Conservation (phyloP, 306 rosid genomes). For the Quercus aquifolioides region DNA sequence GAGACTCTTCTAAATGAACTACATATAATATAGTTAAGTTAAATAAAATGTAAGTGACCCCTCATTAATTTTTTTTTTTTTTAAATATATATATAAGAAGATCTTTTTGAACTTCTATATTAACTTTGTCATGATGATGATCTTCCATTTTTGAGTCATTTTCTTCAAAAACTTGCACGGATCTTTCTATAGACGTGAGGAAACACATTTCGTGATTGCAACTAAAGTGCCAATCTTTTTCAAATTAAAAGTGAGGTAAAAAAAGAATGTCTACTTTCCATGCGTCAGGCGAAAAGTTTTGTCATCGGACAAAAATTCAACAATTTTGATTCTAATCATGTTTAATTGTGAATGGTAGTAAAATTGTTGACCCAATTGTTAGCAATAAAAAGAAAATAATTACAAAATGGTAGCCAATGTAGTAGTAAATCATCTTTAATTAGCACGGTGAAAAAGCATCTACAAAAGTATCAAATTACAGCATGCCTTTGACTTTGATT, state of each 20-base stretch:
- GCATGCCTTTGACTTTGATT: constrained; percentile 27
- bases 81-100: too few relatives aligned
- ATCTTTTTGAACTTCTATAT: neutral
- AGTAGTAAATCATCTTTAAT: neutral
- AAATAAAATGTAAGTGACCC: neutral
- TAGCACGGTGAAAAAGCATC: constrained; percentile 5
- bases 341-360: too few relatives aligned
- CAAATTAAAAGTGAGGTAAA: neutral
- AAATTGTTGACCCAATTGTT: too few relatives aligned
- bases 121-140: neutral
- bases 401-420: neutral
- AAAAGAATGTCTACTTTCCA: too few relatives aligned
- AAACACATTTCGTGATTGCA: neutral
- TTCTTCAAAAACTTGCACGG: constrained; percentile 14
- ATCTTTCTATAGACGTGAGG: neutral
- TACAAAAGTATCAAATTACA: constrained; percentile 30
- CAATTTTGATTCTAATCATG: neutral
- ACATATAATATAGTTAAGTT: neutral
- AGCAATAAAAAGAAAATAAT: too few relatives aligned
- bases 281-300: neutral
- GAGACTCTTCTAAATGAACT: neutral
- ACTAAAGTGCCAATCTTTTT: neutral
- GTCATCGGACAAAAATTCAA: neutral
- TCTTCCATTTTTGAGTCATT: neutral
- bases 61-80: too few relatives aligned